Evolutionary conservation across 2,329 filamentous ascomycete genomes (phyloP).

Genomic region (Monosporascus ibericus): DNA sequence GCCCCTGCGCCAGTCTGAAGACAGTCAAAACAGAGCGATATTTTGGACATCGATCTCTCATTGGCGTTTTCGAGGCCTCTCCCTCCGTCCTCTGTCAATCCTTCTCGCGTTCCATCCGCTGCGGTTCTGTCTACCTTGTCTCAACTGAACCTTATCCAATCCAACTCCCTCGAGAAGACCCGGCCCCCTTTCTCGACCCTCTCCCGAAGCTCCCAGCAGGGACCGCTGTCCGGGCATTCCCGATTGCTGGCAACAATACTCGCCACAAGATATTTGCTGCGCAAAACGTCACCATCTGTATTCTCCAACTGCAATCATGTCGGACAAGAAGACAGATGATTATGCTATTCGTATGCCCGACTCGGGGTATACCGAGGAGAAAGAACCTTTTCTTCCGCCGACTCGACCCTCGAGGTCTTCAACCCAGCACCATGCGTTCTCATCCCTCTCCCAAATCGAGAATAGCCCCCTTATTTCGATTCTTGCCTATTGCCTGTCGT

Average conservation of each 20-base stretch:
- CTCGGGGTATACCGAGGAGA: conserved; percentile 46
- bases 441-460: conserved; percentile 45
- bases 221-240: not conserved
- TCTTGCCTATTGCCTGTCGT: conserved; percentile 84
- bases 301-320: conserved; percentile 48
- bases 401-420: conserved; percentile 30
- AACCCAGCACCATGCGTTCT: conserved; percentile 29
- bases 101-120: not conserved
- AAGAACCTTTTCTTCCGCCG: conserved; percentile 40
- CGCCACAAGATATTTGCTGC: too few species aligned
- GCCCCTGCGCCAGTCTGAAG: not conserved
- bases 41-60: not conserved
- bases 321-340: conserved; percentile 86
- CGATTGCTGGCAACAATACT: too few species aligned
- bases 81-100: not conserved
- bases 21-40: not conserved
- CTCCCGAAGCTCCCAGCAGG: not conserved
- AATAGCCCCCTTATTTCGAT: conserved; percentile 79
- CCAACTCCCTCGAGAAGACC: not conserved
- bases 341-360: conserved; percentile 67
- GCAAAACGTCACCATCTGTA: not conserved
- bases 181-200: not conserved
- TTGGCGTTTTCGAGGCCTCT: not conserved
- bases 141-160: not conserved
- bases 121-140: too few species aligned